These are phyloP conservation scores for Globisporangium barbulae DNA, from an alignment of 352 stramenopile species.

Conservation along the genomic window DNA sequence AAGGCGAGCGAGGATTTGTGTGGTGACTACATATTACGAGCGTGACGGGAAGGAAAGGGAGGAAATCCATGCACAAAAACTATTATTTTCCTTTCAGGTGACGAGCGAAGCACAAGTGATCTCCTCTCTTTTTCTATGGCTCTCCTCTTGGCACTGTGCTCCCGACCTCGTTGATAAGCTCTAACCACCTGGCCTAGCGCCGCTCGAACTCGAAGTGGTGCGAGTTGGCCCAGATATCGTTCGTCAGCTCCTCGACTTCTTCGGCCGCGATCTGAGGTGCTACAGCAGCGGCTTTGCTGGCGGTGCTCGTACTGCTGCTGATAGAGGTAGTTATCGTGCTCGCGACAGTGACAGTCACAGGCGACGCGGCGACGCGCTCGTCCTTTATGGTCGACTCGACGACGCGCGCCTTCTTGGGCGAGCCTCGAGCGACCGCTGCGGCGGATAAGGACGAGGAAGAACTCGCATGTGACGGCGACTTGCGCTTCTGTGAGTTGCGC, in stretches of 20 bases:
- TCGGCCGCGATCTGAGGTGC: constrained; percentile 27
- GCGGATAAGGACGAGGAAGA: constrained; percentile 14
- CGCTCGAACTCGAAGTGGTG: constrained; percentile 72
- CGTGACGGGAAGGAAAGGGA: not conserved
- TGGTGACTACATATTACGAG: constrained; percentile 3
- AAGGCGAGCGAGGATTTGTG: not conserved
- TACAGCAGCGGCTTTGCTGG: not conserved
- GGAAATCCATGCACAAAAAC: not conserved
- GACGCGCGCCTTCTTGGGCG: constrained; percentile 16
- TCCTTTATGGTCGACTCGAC: not conserved
- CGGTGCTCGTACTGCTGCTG: constrained; percentile 14
- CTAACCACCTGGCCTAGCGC: not conserved
- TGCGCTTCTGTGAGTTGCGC: constrained; percentile 22
- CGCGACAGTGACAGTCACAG: not conserved
- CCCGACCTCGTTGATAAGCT: not conserved
- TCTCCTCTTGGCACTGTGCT: not conserved
- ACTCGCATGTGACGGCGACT: constrained; percentile 8
- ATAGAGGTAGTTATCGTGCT: not conserved
- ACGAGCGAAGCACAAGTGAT: not conserved
- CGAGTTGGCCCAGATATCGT: constrained; percentile 82
- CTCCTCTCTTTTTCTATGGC: not conserved
- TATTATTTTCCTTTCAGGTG: not conserved
- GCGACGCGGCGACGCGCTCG: not conserved
- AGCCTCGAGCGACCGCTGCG: not conserved
- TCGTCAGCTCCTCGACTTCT: constrained; percentile 62